Base-by-base conservation (phyloP, 2,329 filamentous ascomycete species). In the Claviceps monticola region DNA sequence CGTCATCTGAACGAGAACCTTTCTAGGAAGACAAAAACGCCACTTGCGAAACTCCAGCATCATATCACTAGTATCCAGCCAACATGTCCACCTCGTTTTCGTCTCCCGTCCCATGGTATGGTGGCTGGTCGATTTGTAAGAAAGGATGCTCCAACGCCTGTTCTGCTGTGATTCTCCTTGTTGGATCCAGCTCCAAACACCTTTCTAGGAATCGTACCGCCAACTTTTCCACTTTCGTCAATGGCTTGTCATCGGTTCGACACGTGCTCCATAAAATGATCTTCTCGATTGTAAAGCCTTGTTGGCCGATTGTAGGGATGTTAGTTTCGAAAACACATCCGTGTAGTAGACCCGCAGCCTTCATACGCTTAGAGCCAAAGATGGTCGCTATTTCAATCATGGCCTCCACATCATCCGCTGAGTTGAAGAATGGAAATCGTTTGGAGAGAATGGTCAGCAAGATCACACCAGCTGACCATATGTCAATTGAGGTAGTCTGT, bases 371-470 rank as follows among this genome's bases (percentile, higher is more conserved):
- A 43, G 77, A 76, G 48, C 93, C 93, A 65, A 97, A 96, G 55
- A 98, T 95, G 53, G 88, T 95, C 38, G 90, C 87, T 58, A 98
- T 94, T 68, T 98, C 93, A 58, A 98, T 91, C 78, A 96, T 85
- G 49, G 93, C 93, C 63, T 98, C 93, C 47, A 98, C 86, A 61
- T 98, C 93, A 65, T 98, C 93, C n/a, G 89, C 85, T 46, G 88
- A 95, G 69, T 98, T 96, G 75, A 98, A 98, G 69, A 98, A 98
- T 1, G 93, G 93, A 61, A 98, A 98, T 4, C 93, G 83, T 52
- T 86, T 85, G 42, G 87, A 91, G 14, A 98, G 74, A 56, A 98
- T 85, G 0, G 93, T 98, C n/a, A 98, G 74, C 2, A 98, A 76
- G 51, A 98, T 95, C n/a, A 98, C 90, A 43, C 93, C 93, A 0